Percentiles rank a stretch among this genome's conserved stretches.
phyloP scores from a whole-genome alignment of 371 early-diverging fungal species.

The Lichtheimia ornata region DNA sequence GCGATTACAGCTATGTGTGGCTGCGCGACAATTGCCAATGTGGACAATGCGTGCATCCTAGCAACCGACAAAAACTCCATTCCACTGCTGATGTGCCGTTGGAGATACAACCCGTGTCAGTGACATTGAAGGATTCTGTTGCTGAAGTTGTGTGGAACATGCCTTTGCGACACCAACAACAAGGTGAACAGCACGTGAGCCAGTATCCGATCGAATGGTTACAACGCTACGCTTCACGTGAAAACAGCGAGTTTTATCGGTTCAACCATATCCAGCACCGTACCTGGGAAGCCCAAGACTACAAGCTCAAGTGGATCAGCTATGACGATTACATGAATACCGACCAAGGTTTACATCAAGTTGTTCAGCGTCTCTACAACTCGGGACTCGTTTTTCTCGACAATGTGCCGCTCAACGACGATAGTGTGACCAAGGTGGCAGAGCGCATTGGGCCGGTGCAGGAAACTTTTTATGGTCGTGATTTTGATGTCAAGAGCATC shows the following conservation, averaged over 20 bases:
- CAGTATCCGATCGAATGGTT: slow-evolving; percentile 44
- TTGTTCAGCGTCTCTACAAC: slow-evolving; percentile 62
- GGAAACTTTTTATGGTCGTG: slow-evolving; percentile 83
- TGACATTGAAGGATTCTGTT: slow-evolving; percentile 28
- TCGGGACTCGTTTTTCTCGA: slow-evolving; percentile 76
- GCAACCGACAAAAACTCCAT: slow-evolving; percentile 79
- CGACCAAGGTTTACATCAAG: slow-evolving; percentile 53
- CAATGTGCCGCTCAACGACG: slow-evolving; percentile 65
- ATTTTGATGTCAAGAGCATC: slow-evolving; percentile 83
- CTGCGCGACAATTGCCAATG: slow-evolving; percentile 85
- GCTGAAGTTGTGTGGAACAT: slow-evolving; percentile 47
- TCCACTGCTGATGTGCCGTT: slow-evolving; percentile 74
- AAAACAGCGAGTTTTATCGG: slow-evolving; percentile 31
- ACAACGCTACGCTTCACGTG: slow-evolving; percentile 32
- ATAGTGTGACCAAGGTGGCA: slow-evolving; percentile 60
- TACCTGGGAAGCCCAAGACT: slow-evolving; percentile 54
- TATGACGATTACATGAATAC: slow-evolving; percentile 70
- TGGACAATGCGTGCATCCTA: slow-evolving; percentile 70
- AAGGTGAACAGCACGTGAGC: slow-evolving; percentile 41
- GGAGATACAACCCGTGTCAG: slow-evolving; percentile 43
- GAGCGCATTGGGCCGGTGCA: slow-evolving; percentile 75
- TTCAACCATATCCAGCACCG: slow-evolving; percentile 38
- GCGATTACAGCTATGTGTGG: slow-evolving; percentile 67
- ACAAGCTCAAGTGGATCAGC: slow-evolving; percentile 53
- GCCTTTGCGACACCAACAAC: slow-evolving; percentile 36